Conservation (phyloP, 257 asterid genomes). For the Plantago major region DNA sequence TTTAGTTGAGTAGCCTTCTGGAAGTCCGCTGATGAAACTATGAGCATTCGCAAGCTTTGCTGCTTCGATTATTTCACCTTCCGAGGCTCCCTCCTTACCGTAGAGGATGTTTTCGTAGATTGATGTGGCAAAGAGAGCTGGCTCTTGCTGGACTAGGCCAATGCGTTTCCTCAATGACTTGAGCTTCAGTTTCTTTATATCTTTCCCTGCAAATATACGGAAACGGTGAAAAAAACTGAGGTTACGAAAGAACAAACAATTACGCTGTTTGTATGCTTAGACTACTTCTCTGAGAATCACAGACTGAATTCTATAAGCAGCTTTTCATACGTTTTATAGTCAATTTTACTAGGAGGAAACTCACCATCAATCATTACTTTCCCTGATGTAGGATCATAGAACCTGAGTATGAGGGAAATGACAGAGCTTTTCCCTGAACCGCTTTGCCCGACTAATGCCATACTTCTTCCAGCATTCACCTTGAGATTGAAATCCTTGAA, state of each 20-base stretch:
- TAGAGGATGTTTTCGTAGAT: slow-evolving; percentile 84
- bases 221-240: neutral
- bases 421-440: slow-evolving; percentile 99
- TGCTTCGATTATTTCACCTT: slow-evolving; percentile 79
- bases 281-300: too few relatives aligned
- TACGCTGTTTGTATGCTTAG: neutral
- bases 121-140: slow-evolving; percentile 91
- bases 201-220: slow-evolving; percentile 55
- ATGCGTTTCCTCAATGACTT: slow-evolving; percentile 81
- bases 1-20: slow-evolving; percentile 78
- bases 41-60: slow-evolving; percentile 93
- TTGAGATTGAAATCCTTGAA: slow-evolving; percentile 79
- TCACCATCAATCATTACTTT: slow-evolving; percentile 76
- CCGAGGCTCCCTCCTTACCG: slow-evolving; percentile 94
- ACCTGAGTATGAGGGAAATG: slow-evolving; percentile 72
- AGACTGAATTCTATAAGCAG: too few relatives aligned
- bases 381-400: slow-evolving; percentile 86
- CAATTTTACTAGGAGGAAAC: slow-evolving; percentile 10
- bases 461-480: slow-evolving; percentile 74
- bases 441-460: slow-evolving; percentile 95
- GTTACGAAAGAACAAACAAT: neutral
- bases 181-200: slow-evolving; percentile 70
- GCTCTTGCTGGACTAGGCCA: slow-evolving; percentile 95
- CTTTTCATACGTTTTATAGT: too few relatives aligned
- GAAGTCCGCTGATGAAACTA: slow-evolving; percentile 67